A percentile compares a stretch with the other conserved stretches of the same genome.
These are phyloP conservation scores for Xylaria nigripes DNA, from an alignment of 495 filamentous ascomycete species.

Conservation along the genomic window DNA sequence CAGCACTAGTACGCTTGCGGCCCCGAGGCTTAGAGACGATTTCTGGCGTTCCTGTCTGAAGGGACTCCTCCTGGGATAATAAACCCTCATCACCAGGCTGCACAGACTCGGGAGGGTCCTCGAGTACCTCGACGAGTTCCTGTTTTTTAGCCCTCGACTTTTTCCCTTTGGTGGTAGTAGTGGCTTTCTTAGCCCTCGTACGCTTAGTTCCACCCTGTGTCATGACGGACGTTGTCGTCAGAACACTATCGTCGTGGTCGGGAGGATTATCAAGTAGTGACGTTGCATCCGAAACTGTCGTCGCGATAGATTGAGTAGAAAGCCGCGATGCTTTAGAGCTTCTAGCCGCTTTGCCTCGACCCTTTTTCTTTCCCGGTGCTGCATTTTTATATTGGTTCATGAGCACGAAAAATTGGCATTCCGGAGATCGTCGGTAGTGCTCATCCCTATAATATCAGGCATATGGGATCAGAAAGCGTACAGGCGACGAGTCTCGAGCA, in stretches of 20 bases:
- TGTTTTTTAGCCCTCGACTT: slow-evolving; percentile 54
- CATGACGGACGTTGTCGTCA: slow-evolving; percentile 52
- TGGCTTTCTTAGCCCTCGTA: slow-evolving; percentile 44
- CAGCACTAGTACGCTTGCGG: slow-evolving; percentile 60
- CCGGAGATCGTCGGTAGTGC: slow-evolving; percentile 66
- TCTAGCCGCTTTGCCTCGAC: slow-evolving; percentile 45
- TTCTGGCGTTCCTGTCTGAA: neutral
- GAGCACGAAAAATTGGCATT: slow-evolving; percentile 73
- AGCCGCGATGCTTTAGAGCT: slow-evolving; percentile 62
- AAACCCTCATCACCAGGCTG: neutral
- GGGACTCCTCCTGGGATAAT: slow-evolving; percentile 27
- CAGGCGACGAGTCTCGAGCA: slow-evolving; percentile 11
- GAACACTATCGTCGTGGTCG: slow-evolving; percentile 60
- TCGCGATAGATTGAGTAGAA: slow-evolving; percentile 58
- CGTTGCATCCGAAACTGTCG: slow-evolving; percentile 44
- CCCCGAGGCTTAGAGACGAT: slow-evolving; percentile 41
- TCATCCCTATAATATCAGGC: slow-evolving; percentile 56
- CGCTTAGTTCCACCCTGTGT: slow-evolving; percentile 45
- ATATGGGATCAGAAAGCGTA: slow-evolving; percentile 18
- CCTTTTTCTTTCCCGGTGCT: slow-evolving; percentile 38
- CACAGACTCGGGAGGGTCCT: slow-evolving; percentile 24
- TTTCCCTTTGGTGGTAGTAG: slow-evolving; percentile 35
- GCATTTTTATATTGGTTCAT: slow-evolving; percentile 31
- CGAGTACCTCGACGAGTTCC: slow-evolving; percentile 46
- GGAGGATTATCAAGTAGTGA: slow-evolving; percentile 21